Conservation (phyloP, 106 monocot species). For the Agapanthus africanus region DNA sequence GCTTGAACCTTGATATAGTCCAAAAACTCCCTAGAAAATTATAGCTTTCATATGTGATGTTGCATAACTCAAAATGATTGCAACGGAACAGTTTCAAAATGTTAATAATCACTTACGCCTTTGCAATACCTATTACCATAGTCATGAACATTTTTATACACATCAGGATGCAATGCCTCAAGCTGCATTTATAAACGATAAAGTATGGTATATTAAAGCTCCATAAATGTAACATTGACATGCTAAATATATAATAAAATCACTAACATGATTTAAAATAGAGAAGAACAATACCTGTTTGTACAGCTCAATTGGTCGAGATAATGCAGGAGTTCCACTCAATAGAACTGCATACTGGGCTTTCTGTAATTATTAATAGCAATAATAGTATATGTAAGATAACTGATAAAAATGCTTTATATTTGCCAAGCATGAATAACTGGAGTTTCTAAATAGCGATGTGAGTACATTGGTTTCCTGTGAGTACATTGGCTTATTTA, state of each 20-base stretch:
- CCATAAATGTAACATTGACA: neutral
- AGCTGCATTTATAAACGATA: conserved; percentile 68
- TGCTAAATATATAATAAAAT: conserved; percentile 2
- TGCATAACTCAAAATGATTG: neutral
- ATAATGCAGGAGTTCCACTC: conserved; percentile 95
- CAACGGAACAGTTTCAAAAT: neutral
- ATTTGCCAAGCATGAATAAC: no score
- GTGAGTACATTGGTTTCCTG: no score
- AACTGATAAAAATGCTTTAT: no score
- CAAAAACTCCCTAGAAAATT: conserved; percentile 66
- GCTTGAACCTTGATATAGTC: conserved; percentile 92
- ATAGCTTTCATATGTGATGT: neutral
- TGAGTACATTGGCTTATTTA: no score
- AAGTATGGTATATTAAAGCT: neutral
- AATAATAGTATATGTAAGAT: no score
- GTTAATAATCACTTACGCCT: conserved; percentile 66
- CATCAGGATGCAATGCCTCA: conserved; percentile 84
- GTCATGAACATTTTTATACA: conserved; percentile 86
- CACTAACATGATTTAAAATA: neutral
- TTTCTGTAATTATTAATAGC: no score
- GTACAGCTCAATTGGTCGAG: conserved; percentile 93
- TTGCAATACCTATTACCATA: conserved; percentile 93
- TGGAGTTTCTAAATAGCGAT: no score
- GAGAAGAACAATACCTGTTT: conserved; percentile 62
- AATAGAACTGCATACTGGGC: conserved; percentile 76